Evolutionary conservation across 306 rosid species (phyloP).

Genomic region (Cucumis melo): DNA sequence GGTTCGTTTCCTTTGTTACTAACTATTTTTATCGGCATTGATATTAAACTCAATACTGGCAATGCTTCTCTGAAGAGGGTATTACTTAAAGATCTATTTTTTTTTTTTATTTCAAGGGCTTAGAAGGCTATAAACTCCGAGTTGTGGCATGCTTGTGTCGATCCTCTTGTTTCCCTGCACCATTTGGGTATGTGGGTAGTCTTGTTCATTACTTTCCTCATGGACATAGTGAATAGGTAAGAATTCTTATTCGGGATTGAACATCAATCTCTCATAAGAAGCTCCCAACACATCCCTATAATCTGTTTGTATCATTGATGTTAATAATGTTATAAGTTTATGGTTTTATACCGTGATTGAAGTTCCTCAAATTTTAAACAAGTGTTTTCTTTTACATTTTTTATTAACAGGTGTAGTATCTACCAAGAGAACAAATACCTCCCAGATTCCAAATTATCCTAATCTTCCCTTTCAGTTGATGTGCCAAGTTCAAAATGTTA

Average conservation of each 20-base stretch:
- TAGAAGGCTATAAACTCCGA: slow-evolving; percentile 71
- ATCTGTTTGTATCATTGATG: background rate
- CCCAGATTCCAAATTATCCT: slow-evolving; percentile 91
- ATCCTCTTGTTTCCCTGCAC: slow-evolving; percentile 82
- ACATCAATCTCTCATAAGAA: background rate
- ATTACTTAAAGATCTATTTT: too few relatives aligned
- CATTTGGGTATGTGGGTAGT: slow-evolving; percentile 73
- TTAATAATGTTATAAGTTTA: background rate
- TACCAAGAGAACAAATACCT: too few relatives aligned
- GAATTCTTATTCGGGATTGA: background rate
- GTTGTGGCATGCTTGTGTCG: slow-evolving; percentile 98
- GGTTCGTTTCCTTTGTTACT: slow-evolving; percentile 25
- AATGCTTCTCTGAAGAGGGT: background rate
- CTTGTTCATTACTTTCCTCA: slow-evolving; percentile 90
- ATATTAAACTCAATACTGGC: background rate
- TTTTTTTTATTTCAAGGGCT: slow-evolving; percentile 34
- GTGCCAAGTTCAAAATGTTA: slow-evolving; percentile 81
- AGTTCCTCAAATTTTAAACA: background rate
- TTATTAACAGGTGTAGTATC: slow-evolving; percentile 72
- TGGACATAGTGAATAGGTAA: slow-evolving; percentile 97
- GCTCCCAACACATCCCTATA: background rate
- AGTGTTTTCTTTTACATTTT: background rate
- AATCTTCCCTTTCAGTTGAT: slow-evolving; percentile 78
- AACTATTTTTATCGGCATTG: background rate
- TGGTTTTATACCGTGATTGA: background rate